phyloP scores from a whole-genome alignment of 192 early-diverging fungal species.

The Allomyces macrogynus region DNA sequence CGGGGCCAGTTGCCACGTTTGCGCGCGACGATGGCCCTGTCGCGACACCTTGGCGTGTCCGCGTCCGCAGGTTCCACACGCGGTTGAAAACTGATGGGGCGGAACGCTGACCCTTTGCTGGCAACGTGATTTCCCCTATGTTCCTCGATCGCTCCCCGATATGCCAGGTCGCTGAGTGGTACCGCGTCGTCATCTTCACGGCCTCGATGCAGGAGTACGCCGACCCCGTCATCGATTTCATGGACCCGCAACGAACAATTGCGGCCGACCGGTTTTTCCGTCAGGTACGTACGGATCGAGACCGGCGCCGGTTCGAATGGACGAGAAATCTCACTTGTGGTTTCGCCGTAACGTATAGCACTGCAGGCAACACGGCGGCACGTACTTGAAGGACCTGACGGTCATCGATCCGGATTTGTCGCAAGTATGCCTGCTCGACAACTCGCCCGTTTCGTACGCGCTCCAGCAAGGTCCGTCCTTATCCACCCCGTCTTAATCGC shows the following conservation, averaged over 20 bases:
- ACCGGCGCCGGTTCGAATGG: no score
- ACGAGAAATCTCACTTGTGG: no score
- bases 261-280: constrained; percentile 61
- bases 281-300: constrained; percentile 31
- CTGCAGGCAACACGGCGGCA: constrained; percentile 44
- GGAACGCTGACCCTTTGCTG: background rate
- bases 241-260: constrained; percentile 47
- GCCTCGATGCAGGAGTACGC: constrained; percentile 82
- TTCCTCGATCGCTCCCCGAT: background rate
- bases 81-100: background rate
- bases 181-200: constrained; percentile 75
- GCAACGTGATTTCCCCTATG: constrained; percentile 2
- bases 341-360: constrained; percentile 17
- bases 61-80: background rate
- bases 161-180: constrained; percentile 64
- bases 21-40: background rate
- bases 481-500: no score
- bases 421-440: constrained; percentile 65
- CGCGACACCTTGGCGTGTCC: background rate
- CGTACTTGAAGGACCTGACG: constrained; percentile 55
- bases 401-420: constrained; percentile 56
- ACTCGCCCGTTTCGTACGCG: constrained; percentile 53
- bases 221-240: constrained; percentile 81
- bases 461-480: constrained; percentile 60
- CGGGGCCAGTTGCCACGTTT: no score